Evolutionary conservation across 2,329 filamentous ascomycete species (phyloP).

Genomic region (Fusarium acutatum): DNA sequence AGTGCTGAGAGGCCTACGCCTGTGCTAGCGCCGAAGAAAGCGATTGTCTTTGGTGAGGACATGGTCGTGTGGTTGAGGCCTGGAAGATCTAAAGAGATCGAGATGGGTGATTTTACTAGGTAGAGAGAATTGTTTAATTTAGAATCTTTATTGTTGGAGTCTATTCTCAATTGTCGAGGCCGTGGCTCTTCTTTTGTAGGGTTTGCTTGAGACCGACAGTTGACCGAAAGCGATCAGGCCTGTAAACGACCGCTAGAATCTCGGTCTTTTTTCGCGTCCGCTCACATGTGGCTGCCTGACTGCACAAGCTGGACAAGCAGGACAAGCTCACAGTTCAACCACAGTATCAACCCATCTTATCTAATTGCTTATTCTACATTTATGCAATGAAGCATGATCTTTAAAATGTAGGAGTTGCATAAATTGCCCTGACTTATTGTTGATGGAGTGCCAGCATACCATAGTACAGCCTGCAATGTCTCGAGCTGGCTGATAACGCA

Average conservation of each 20-base stretch:
- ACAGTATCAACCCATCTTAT: too few species aligned
- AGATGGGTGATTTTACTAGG: too few species aligned
- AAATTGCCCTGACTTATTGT: not conserved
- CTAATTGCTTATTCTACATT: not conserved
- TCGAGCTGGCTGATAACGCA: not conserved
- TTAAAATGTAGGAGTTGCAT: accelerated
- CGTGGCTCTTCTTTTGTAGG: not conserved
- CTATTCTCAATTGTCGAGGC: not conserved
- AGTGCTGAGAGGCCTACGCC: constrained; percentile 60
- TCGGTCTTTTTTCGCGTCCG: constrained; percentile 14
- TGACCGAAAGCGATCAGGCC: constrained; percentile 17
- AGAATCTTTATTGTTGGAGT: not conserved
- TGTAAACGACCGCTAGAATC: not conserved
- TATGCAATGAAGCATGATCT: not conserved
- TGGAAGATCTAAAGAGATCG: not conserved
- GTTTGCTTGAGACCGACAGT: constrained; percentile 2
- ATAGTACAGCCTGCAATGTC: accelerated
- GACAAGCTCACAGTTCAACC: not conserved
- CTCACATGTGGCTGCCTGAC: not conserved
- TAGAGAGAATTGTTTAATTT: too few species aligned
- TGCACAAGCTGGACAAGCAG: not conserved
- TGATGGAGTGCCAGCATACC: not conserved
- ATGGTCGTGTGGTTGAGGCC: not conserved
- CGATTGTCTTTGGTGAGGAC: constrained; percentile 49
- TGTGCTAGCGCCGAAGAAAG: constrained; percentile 63